phyloP scores from a whole-genome alignment of 768 basidiomycete genomes.

The Rhodotorula babjevae region DNA sequence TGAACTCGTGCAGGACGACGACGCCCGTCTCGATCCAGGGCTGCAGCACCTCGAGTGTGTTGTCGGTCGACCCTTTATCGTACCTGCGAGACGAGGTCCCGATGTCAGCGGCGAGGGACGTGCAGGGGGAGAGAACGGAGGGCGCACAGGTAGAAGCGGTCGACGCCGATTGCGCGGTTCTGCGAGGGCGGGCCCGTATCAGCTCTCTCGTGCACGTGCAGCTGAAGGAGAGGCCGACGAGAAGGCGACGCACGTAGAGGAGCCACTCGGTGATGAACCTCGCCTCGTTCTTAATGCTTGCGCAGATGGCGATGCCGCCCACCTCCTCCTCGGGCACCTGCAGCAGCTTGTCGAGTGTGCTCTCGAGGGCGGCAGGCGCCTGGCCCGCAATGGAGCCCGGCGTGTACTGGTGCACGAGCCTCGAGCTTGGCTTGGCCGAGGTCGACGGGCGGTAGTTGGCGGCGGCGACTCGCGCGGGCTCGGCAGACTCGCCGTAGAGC shows the following conservation, averaged over 20 bases:
- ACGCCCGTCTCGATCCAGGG: conserved; percentile 14
- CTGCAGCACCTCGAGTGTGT: conserved; percentile 12
- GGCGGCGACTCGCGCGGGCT: too few relatives aligned
- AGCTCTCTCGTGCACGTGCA: not conserved
- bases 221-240: not conserved
- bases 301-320: not conserved
- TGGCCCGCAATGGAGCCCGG: too few relatives aligned
- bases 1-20: conserved; percentile 8
- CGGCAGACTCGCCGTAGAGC: not conserved
- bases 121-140: too few relatives aligned
- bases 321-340: not conserved
- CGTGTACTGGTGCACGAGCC: too few relatives aligned
- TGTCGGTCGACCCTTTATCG: conserved; percentile 21
- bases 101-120: not conserved
- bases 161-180: conserved; percentile 3
- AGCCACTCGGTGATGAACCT: conserved; percentile 8
- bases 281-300: not conserved
- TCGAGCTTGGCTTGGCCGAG: too few relatives aligned
- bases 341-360: not conserved
- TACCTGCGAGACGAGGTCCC: not conserved
- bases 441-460: too few relatives aligned
- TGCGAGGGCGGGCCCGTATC: not conserved
- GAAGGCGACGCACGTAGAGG: conserved; percentile 2
- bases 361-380: not conserved
- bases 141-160: conserved; percentile 16